Percentiles rank a stretch among this genome's conserved stretches.
These are phyloP conservation scores for Heterobasidion parviporum DNA, from an alignment of 1,284 basidiomycete species.

Conservation along the genomic window DNA sequence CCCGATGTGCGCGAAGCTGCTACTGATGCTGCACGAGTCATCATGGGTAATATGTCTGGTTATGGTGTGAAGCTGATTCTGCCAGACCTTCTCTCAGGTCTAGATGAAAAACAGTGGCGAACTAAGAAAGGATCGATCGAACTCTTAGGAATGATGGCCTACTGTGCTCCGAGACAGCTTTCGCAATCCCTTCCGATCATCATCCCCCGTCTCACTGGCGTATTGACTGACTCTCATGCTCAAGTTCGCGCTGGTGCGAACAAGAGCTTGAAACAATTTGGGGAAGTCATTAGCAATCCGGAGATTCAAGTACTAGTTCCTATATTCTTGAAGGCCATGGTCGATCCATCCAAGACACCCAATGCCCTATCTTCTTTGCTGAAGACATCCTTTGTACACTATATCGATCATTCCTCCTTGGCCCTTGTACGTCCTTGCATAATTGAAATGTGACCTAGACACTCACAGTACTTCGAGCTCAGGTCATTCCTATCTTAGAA, in stretches of 20 bases:
- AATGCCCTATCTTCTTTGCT: conserved; percentile 78
- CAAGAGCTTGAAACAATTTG: conserved; percentile 95
- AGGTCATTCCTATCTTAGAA: conserved; percentile 95
- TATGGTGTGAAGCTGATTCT: conserved; percentile 95
- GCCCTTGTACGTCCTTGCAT: conserved; percentile 59
- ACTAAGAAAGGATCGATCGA: conserved; percentile 98
- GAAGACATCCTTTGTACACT: conserved; percentile 96
- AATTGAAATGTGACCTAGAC: neutral
- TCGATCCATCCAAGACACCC: conserved; percentile 91
- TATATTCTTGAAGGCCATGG: conserved; percentile 91
- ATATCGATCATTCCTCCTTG: conserved; percentile 97
- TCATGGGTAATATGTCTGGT: conserved; percentile 94
- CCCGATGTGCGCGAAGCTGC: conserved; percentile 93
- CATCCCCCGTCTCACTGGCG: conserved; percentile 91
- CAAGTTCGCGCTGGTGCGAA: conserved; percentile 94
- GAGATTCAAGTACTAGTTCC: conserved; percentile 92
- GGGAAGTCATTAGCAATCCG: conserved; percentile 91
- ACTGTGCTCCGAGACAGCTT: conserved; percentile 93
- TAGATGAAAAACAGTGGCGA: conserved; percentile 99
- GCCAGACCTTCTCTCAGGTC: conserved; percentile 82
- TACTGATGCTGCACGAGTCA: conserved; percentile 86
- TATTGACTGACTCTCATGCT: conserved; percentile 95
- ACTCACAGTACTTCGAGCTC: conserved; percentile 6
- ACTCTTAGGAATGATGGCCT: conserved; percentile 98
- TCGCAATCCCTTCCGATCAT: conserved; percentile 94